Conservation (phyloP, 2,329 filamentous ascomycete genomes). For the Ceratocystis cacaofunesta region DNA sequence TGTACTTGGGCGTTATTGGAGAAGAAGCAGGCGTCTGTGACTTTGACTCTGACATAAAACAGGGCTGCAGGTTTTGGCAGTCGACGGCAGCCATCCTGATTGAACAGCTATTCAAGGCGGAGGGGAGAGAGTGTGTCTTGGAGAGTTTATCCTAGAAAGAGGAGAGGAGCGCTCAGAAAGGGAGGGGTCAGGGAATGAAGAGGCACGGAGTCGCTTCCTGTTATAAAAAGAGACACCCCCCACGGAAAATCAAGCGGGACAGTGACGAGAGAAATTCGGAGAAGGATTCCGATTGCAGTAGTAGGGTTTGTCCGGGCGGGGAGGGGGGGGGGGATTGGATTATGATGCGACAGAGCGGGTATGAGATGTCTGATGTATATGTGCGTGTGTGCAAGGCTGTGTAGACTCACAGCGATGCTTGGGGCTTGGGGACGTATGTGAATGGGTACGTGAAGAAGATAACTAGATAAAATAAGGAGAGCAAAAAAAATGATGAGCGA, state of each 20-base stretch:
- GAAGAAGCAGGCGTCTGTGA: not conserved
- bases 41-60: not conserved
- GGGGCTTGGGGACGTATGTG: not conserved
- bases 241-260: no score
- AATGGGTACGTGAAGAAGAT: not conserved
- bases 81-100: not conserved
- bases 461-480: not conserved
- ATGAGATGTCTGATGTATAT: no score
- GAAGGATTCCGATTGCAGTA: no score
- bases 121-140: not conserved
- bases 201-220: not conserved
- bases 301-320: no score
- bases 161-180: not conserved
- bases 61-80: not conserved
- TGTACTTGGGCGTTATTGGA: conserved; percentile 36
- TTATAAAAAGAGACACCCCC: not conserved
- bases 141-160: not conserved
- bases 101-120: not conserved
- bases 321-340: no score
- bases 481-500: not conserved
- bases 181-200: not conserved
- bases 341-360: no score
- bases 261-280: no score
- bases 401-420: not conserved
- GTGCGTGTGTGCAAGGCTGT: not conserved